These are phyloP conservation scores for Sporisorium reilianum DNA, from an alignment of 1,284 basidiomycete species.

Conservation along the genomic window DNA sequence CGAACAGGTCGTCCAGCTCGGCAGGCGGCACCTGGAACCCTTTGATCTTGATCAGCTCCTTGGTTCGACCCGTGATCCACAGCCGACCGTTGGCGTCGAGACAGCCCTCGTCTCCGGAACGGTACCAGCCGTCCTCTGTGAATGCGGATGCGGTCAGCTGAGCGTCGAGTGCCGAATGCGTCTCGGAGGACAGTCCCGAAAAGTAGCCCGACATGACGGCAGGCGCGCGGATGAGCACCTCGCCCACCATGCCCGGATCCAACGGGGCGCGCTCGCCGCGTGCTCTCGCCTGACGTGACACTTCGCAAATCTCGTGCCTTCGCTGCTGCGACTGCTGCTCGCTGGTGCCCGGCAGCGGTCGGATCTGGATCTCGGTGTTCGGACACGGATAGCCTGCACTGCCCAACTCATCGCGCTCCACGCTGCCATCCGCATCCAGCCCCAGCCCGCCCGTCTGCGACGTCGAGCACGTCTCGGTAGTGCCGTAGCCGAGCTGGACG, in stretches of 20 bases:
- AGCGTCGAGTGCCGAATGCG: constrained; percentile 43
- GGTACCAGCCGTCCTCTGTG: constrained; percentile 56
- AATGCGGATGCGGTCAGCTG: constrained; percentile 39
- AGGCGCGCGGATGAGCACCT: constrained; percentile 48
- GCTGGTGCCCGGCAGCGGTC: constrained; percentile 29
- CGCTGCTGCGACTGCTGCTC: constrained; percentile 33
- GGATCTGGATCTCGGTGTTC: constrained; percentile 46
- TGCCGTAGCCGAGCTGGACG: constrained; percentile 64
- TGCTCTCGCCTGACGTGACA: constrained; percentile 30
- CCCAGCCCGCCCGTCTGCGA: constrained; percentile 34
- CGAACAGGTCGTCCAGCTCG: constrained; percentile 55
- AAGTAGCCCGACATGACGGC: constrained; percentile 59
- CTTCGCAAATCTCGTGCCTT: constrained; percentile 28
- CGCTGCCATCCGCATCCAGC: constrained; percentile 29
- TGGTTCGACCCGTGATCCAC: constrained; percentile 60
- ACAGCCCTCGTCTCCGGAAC: constrained; percentile 57
- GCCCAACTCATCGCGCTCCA: constrained; percentile 47
- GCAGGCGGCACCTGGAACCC: constrained; percentile 60
- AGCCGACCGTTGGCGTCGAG: constrained; percentile 52
- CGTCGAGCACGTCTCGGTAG: constrained; percentile 54
- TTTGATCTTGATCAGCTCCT: constrained; percentile 58
- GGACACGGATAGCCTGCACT: constrained; percentile 34
- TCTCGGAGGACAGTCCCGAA: constrained; percentile 52
- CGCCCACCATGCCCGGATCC: constrained; percentile 48
- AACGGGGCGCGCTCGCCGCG: constrained; percentile 42